Conservation (phyloP, 192 early-diverging fungal species). For the Mortierella claussenii region DNA sequence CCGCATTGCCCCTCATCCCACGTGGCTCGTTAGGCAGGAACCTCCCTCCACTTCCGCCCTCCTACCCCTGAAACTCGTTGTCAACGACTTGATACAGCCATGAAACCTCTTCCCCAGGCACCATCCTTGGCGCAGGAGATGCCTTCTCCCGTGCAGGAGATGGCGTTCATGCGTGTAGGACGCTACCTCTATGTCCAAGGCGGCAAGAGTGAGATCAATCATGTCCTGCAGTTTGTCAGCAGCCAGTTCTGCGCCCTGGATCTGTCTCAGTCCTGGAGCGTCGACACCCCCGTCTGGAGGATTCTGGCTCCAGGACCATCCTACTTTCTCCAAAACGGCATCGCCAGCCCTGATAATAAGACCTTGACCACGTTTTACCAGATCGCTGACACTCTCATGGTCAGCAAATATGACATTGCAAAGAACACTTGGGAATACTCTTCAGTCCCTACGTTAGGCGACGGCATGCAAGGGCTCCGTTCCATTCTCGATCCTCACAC, state of each 20-base stretch:
- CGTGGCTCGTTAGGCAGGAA: too few species aligned
- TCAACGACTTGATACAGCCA: too few species aligned
- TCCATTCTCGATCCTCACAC: conserved; percentile 7
- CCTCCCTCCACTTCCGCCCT: too few species aligned
- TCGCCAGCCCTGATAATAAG: conserved; percentile 3
- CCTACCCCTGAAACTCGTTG: too few species aligned
- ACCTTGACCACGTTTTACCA: neutral
- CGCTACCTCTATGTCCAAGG: conserved; percentile 9
- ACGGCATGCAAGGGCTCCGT: neutral
- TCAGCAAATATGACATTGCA: neutral
- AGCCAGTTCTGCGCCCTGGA: conserved; percentile 12
- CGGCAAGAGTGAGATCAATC: neutral
- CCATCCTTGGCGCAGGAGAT: neutral
- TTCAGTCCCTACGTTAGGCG: neutral
- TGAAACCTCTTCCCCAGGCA: neutral
- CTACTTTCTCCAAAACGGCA: neutral
- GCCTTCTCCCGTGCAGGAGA: conserved; percentile 10
- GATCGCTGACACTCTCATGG: neutral
- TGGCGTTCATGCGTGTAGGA: conserved; percentile 15
- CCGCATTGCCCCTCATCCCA: too few species aligned
- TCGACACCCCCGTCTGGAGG: conserved; percentile 7
- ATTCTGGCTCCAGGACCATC: neutral
- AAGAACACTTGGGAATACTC: neutral
- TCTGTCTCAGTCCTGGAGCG: conserved; percentile 5
- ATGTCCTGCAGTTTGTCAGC: neutral